Percentiles rank a stretch among this genome's conserved stretches.
phyloP scores from a whole-genome alignment of 352 stramenopile genomes.

The Phytophthora pseudosyringae region DNA sequence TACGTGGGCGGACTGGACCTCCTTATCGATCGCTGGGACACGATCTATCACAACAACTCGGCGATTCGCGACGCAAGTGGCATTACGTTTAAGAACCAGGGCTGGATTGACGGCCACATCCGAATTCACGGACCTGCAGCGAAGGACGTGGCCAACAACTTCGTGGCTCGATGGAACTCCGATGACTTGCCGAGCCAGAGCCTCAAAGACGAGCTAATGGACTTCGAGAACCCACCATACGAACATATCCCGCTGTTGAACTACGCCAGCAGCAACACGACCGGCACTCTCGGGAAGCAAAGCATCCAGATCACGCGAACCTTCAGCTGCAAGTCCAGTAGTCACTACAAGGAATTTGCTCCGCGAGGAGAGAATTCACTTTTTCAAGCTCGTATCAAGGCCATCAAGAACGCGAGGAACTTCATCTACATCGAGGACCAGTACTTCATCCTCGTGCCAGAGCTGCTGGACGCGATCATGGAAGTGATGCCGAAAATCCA shows the following conservation, averaged over 20 bases:
- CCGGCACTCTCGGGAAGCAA: slow-evolving; percentile 24
- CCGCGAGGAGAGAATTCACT: slow-evolving; percentile 27
- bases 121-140: slow-evolving; percentile 54
- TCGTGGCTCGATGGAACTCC: slow-evolving; percentile 61
- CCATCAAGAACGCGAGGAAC: slow-evolving; percentile 35
- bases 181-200: slow-evolving; percentile 33
- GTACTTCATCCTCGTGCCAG: slow-evolving; percentile 30
- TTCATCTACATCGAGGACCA: slow-evolving; percentile 37
- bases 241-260: slow-evolving; percentile 39
- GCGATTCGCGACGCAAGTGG: slow-evolving; percentile 35
- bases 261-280: slow-evolving; percentile 46
- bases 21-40: slow-evolving; percentile 68
- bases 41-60: slow-evolving; percentile 53
- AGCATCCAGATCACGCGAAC: slow-evolving; percentile 34
- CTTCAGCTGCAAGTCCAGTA: slow-evolving; percentile 30
- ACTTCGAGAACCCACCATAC: slow-evolving; percentile 48
- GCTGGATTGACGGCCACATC: slow-evolving; percentile 64
- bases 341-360: slow-evolving; percentile 30
- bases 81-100: slow-evolving; percentile 49
- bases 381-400: slow-evolving; percentile 30
- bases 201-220: slow-evolving; percentile 38
- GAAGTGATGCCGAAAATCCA: slow-evolving; percentile 54
- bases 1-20: slow-evolving; percentile 67
- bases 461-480: slow-evolving; percentile 36
- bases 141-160: slow-evolving; percentile 61